phyloP scores from a whole-genome alignment of 192 early-diverging fungal genomes.

The Linnemannia exigua region DNA sequence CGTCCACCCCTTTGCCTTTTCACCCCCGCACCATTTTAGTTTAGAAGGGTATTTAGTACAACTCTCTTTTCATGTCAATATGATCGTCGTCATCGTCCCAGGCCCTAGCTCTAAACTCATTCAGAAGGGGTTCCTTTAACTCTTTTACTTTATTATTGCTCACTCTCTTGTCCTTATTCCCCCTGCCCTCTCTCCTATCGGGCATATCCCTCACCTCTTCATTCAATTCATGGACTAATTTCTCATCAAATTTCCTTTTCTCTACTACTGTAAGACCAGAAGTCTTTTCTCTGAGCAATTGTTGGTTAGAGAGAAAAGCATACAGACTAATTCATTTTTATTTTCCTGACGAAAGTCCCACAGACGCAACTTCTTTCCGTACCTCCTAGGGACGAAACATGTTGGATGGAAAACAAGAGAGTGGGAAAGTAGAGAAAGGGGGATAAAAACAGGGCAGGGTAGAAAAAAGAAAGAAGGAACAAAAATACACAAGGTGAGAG shows the following conservation, averaged over 20 bases:
- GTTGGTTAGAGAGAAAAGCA: background rate
- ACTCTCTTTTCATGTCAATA: background rate
- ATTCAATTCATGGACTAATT: background rate
- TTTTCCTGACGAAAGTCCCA: too few relatives aligned
- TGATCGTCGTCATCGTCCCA: constrained; percentile 8
- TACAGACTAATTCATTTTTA: too few relatives aligned
- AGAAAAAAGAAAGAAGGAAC: background rate
- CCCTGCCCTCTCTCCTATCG: background rate
- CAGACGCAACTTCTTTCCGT: background rate
- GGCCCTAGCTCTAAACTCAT: background rate
- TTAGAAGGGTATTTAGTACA: background rate
- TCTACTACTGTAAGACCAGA: background rate
- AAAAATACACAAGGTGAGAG: background rate
- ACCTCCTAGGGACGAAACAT: background rate
- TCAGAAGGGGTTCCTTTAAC: background rate
- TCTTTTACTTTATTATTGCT: background rate
- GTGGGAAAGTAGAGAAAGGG: background rate
- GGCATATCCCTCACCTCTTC: background rate
- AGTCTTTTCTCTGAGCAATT: background rate
- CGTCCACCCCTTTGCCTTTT: background rate
- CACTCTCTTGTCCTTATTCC: background rate
- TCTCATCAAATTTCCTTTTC: background rate
- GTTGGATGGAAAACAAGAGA: background rate
- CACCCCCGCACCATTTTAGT: constrained; percentile 6
- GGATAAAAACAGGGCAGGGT: background rate